Conservation (phyloP, 345 rosid species). For the Zanthoxylum bungeanum region DNA sequence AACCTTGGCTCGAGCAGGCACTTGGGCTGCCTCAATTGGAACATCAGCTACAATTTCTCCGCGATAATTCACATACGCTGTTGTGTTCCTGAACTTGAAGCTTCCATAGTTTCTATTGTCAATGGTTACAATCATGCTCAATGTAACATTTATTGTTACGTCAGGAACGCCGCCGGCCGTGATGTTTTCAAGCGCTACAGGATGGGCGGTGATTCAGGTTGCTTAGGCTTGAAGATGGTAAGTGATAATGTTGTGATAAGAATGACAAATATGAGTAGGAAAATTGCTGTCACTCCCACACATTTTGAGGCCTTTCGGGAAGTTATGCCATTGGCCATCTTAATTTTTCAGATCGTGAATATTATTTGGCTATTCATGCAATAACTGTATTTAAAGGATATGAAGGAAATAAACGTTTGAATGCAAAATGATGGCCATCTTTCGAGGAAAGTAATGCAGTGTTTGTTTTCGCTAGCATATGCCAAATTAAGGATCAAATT, state of each 20-base stretch:
- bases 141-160: conserved; percentile 13
- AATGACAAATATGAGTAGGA: conserved; percentile 15
- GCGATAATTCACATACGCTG: conserved; percentile 22
- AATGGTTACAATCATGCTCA: conserved; percentile 28
- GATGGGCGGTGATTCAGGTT: conserved; percentile 31
- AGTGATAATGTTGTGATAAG: conserved; percentile 28
- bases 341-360: background rate
- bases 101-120: conserved; percentile 42
- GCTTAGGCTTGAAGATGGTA: conserved; percentile 43
- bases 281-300: conserved; percentile 20
- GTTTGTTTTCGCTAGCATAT: background rate
- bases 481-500: background rate
- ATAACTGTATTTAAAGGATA: background rate
- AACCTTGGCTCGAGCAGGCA: conserved; percentile 26
- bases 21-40: conserved; percentile 13
- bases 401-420: background rate
- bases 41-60: conserved; percentile 23
- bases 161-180: background rate
- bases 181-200: conserved; percentile 26
- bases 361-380: background rate
- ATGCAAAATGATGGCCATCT: background rate
- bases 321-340: conserved; percentile 3
- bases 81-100: conserved; percentile 33
- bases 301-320: conserved; percentile 24
- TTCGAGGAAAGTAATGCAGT: background rate